Evolutionary conservation across 331 rosid species (phyloP).

Genomic region (Pyracantha coccinea): DNA sequence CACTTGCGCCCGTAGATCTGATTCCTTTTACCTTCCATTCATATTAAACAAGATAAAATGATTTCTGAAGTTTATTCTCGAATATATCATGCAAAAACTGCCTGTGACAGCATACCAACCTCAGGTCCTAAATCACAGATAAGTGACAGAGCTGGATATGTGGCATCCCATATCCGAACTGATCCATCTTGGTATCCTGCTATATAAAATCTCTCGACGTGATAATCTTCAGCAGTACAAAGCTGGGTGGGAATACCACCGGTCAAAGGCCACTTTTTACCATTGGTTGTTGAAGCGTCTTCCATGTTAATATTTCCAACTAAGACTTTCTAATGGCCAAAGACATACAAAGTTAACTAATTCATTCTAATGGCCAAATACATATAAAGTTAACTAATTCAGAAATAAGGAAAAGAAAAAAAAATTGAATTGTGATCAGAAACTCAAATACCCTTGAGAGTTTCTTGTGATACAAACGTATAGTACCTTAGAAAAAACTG

Average conservation of each 20-base stretch:
- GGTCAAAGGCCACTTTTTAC: slow-evolving; percentile 67
- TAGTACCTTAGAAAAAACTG: slow-evolving; percentile 56
- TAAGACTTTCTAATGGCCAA: slow-evolving; percentile 32
- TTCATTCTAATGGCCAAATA: slow-evolving; percentile 28
- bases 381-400: slow-evolving; percentile 10
- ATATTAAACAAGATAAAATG: slow-evolving; percentile 13
- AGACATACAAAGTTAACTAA: slow-evolving; percentile 13
- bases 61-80: slow-evolving; percentile 2
- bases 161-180: slow-evolving; percentile 79
- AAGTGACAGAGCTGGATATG: slow-evolving; percentile 50
- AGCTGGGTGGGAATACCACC: slow-evolving; percentile 69
- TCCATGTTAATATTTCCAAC: slow-evolving; percentile 34
- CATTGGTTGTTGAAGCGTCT: slow-evolving; percentile 23
- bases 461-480: slow-evolving; percentile 7
- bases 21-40: slow-evolving; percentile 48
- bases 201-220: slow-evolving; percentile 49
- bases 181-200: slow-evolving; percentile 93
- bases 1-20: slow-evolving; percentile 30
- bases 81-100: slow-evolving; percentile 3
- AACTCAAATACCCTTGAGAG: not conserved
- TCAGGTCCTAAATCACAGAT: slow-evolving; percentile 46
- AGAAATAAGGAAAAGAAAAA: not conserved
- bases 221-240: slow-evolving; percentile 32
- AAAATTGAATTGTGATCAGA: not conserved
- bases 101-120: slow-evolving; percentile 34